Conservation (phyloP, 495 filamentous ascomycete genomes). For the Xylaria nigripes region DNA sequence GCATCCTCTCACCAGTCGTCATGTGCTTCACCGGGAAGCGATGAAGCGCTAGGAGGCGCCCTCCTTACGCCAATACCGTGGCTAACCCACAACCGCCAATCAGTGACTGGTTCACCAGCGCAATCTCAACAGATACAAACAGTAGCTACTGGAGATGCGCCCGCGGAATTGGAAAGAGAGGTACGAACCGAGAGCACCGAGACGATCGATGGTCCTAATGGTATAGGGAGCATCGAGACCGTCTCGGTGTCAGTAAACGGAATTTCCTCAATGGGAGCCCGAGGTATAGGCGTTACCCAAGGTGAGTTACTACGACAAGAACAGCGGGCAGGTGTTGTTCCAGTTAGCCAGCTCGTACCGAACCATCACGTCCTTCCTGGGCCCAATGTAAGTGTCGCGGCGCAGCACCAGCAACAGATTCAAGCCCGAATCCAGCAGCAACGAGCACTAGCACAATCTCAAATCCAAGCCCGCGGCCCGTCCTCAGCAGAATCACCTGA, state of each 20-base stretch:
- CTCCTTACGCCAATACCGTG: slow-evolving; percentile 91
- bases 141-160: slow-evolving; percentile 21
- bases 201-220: slow-evolving; percentile 64
- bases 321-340: slow-evolving; percentile 62
- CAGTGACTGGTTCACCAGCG: slow-evolving; percentile 3
- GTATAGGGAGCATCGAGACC: slow-evolving; percentile 62
- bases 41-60: slow-evolving; percentile 85
- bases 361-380: slow-evolving; percentile 21
- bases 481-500: slow-evolving; percentile 14
- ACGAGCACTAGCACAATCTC: slow-evolving; percentile 21
- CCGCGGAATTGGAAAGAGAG: slow-evolving; percentile 37
- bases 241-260: slow-evolving; percentile 62
- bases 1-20: slow-evolving; percentile 56
- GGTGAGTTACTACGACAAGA: slow-evolving; percentile 73
- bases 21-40: slow-evolving; percentile 51
- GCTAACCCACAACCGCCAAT: slow-evolving; percentile 41
- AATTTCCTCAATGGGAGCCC: slow-evolving; percentile 37
- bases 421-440: slow-evolving; percentile 12
- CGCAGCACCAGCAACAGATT: slow-evolving; percentile 15
- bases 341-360: slow-evolving; percentile 38
- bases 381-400: slow-evolving; percentile 10
- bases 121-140: slow-evolving; percentile 16
- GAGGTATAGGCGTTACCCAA: slow-evolving; percentile 51
- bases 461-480: slow-evolving; percentile 16
- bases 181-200: slow-evolving; percentile 59